Base-by-base conservation (phyloP, 2,329 filamentous ascomycete genomes). In the Calonectria pseudoturangicola region DNA sequence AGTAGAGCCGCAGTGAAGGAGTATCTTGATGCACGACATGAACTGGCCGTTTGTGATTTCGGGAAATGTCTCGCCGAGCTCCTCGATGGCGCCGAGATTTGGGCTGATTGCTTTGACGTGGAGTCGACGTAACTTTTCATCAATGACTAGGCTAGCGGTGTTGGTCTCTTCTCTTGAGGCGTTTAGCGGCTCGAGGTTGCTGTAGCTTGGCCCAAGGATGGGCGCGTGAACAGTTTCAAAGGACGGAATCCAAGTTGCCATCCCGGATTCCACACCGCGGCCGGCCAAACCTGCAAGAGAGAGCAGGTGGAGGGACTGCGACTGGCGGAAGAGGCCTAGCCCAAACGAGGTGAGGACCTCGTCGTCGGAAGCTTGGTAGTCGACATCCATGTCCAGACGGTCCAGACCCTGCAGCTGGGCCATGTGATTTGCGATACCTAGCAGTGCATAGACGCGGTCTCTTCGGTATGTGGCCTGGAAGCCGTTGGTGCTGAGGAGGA, bases 391-490 rank as follows among this genome's bases (percentile, higher is more conserved):
- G 30, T 60, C 62, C 0, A 76, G 41, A 7, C 74, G 69, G 8
- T 75, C 68, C 2, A 50, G 65, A 7, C 69, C 71, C 50, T 76
- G 68, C 6, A 51, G 36, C 27, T 70, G 67, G 16, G 68, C 71
- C 36, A 79, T 68, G 30, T 77, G 73, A 66, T 79, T 77, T 4
- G 74, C 72, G n/a, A 81, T 65, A 27, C 77, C 79, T 0, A 81
- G 72, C 27, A 81, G 70, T 7, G 75, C 75, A 50, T 80, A 80
- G 9, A 81, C 73, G 16, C 79, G 72, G 43, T 81, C 78, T 21
- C 75, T 69, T 2, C 68, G 66, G 1, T 74, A 63, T 0, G 77
- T 81, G 7, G 77, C 76, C 9, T 67, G 67, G 66, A 76, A 77
- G 15, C 75, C 73, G 27, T 71, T 73, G 54, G 69, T 79, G n/a